Evolutionary conservation across 2,329 filamentous ascomycete genomes (phyloP), one percentile per base, ranked within the genome.

Genomic region (Simplicillium aogashimaense): DNA sequence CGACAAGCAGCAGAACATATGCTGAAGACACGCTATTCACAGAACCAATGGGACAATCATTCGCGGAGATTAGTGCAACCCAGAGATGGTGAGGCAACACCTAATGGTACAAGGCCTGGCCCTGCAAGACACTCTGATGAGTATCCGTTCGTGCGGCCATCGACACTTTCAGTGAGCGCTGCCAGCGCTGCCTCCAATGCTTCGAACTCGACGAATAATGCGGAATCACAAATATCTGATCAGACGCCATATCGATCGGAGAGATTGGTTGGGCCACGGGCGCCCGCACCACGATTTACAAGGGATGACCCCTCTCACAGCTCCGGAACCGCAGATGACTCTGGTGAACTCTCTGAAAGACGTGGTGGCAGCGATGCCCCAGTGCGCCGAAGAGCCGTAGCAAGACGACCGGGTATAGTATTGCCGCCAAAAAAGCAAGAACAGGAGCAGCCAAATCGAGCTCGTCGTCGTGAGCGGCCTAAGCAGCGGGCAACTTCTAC

Each of bases 171-270:
- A 7, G 53, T 77, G 10, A 74, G 69, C 38, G 74, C 74, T 33
- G 74, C 74, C 11, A 74, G 69, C 38, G 74, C 74, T 33, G 74
- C 74, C 13, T 74, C 73, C 6, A 77, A 70, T 48, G 74, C 74
- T 7, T 47, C 77, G 5, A 68, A 57, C 33, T 58, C 64, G 9
- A 50, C 50, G 7, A 58, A 25, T 18, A 41, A 36, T 20, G 37
- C 36, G 8, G 42, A 38, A 11, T 28, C 32, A 28, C 42, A 40
- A 25, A 15, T 20, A 16, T 14, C 16, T 6, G 42, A 31, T 38
- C 43, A 2, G 37, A 44, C 15, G 53, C 53, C 8, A 46, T 42
- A 39, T 40, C 43, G 13, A 33, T 43, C 6, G 46, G 39, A 35
- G 35, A 35, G 25, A 53, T 54, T 4, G 46, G 50, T 9, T 33